Conservation (phyloP, 352 stramenopile species). For the Globisporangium cylindrosporum region DNA sequence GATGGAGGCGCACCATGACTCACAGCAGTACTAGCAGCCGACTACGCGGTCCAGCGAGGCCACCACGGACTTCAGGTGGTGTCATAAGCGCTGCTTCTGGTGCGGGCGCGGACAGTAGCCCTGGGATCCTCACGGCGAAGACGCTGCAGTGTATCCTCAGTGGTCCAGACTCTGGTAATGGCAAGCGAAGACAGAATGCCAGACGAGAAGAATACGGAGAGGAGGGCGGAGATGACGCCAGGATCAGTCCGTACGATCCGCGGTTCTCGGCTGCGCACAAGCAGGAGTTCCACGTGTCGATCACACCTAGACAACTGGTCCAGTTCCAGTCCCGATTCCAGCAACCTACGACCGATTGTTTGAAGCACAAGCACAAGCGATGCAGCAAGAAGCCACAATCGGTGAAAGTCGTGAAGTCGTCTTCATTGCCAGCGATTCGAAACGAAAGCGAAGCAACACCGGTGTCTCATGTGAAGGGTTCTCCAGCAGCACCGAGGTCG, state of each 20-base stretch:
- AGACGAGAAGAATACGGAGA: neutral
- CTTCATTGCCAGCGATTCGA: neutral
- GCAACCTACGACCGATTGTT: too few species aligned
- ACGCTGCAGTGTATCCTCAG: slow-evolving; percentile 23
- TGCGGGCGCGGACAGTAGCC: neutral
- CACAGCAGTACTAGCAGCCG: neutral
- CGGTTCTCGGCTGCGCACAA: neutral
- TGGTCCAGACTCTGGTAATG: neutral
- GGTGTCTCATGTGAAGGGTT: neutral
- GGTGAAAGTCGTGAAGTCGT: neutral
- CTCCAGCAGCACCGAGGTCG: neutral
- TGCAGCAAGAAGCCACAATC: slow-evolving; percentile 6
- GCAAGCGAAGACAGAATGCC: neutral
- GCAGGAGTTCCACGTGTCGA: neutral
- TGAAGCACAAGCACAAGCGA: neutral
- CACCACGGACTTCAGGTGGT: neutral
- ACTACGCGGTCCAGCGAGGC: neutral
- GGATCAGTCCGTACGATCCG: slow-evolving; percentile 15
- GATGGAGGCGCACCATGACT: neutral
- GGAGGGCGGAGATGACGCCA: neutral
- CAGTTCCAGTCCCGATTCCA: neutral
- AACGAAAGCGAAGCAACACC: neutral
- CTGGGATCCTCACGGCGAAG: slow-evolving; percentile 28
- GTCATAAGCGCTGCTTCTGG: neutral
- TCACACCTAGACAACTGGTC: too few species aligned